Evolutionary conservation across 805 yeast species (phyloP).

Genomic region (Candida patagonica): DNA sequence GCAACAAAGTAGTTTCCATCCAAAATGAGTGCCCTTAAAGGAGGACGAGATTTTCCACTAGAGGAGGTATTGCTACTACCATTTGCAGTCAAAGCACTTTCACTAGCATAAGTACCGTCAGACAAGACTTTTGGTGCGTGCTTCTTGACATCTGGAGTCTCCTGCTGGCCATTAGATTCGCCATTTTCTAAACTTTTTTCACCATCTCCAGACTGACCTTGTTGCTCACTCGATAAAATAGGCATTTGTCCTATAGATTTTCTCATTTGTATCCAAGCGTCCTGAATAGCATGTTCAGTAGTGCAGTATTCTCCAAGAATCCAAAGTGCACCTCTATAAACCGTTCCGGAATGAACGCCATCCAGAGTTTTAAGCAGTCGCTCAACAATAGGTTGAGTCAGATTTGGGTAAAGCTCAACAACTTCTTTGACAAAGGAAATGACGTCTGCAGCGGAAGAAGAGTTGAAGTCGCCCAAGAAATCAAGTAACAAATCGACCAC

Average conservation of each 20-base stretch:
- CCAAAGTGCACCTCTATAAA: slow-evolving; percentile 92
- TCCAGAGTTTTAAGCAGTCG: slow-evolving; percentile 57
- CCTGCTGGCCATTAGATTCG: slow-evolving; percentile 18
- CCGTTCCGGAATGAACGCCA: slow-evolving; percentile 74
- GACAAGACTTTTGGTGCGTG: slow-evolving; percentile 79
- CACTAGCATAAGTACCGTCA: slow-evolving; percentile 99
- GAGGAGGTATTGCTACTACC: slow-evolving; percentile 26
- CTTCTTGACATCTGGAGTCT: slow-evolving; percentile 31
- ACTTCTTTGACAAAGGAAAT: slow-evolving; percentile 90
- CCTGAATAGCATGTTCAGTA: slow-evolving; percentile 62
- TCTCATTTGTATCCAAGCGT: slow-evolving; percentile 82
- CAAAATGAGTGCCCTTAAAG: slow-evolving; percentile 71
- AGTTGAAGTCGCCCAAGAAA: slow-evolving; percentile 74
- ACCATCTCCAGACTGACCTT: slow-evolving; percentile 31
- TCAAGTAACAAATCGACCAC: slow-evolving; percentile 85
- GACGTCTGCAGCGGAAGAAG: slow-evolving; percentile 81
- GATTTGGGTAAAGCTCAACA: slow-evolving; percentile 79
- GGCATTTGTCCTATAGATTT: slow-evolving; percentile 85
- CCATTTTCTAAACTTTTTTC: slow-evolving; percentile 27
- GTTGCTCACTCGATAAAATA: slow-evolving; percentile 64
- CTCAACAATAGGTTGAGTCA: slow-evolving; percentile 54
- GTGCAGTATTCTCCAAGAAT: slow-evolving; percentile 85
- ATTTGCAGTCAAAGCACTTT: slow-evolving; percentile 54
- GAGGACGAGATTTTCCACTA: slow-evolving; percentile 38
- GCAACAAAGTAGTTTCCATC: slow-evolving; percentile 88